These are phyloP conservation scores for Kondoa malvinella DNA, from an alignment of 768 basidiomycete genomes.

Conservation along the genomic window DNA sequence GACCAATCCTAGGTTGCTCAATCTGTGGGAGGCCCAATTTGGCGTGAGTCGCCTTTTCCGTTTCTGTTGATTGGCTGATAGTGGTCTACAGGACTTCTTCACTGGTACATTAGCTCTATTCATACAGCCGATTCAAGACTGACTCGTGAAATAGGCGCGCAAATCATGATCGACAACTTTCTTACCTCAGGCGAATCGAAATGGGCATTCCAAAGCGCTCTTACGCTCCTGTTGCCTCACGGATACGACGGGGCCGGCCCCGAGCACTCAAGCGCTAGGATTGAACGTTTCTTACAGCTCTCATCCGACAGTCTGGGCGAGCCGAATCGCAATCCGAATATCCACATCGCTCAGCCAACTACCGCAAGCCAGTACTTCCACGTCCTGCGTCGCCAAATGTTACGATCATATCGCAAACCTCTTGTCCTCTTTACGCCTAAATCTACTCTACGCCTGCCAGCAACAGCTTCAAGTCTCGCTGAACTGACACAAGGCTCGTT, in stretches of 20 bases:
- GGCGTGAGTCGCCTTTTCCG: not conserved
- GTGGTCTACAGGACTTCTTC: not conserved
- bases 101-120: no score
- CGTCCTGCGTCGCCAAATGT: slow-evolving; percentile 67
- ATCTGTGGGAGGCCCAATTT: slow-evolving; percentile 79
- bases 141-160: no score
- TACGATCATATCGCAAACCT: slow-evolving; percentile 70
- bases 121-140: no score
- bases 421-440: slow-evolving; percentile 72
- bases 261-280: slow-evolving; percentile 67
- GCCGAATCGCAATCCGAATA: slow-evolving; percentile 34
- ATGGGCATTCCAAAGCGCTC: slow-evolving; percentile 80
- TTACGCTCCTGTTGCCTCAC: slow-evolving; percentile 71
- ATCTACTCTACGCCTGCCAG: slow-evolving; percentile 55
- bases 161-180: slow-evolving; percentile 79
- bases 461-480: slow-evolving; percentile 49
- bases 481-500: slow-evolving; percentile 38
- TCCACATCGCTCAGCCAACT: slow-evolving; percentile 77
- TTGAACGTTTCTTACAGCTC: slow-evolving; percentile 85
- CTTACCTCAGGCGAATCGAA: slow-evolving; percentile 74
- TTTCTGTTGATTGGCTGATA: not conserved
- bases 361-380: slow-evolving; percentile 89
- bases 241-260: slow-evolving; percentile 76
- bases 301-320: slow-evolving; percentile 50
- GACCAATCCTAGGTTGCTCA: slow-evolving; percentile 62